phyloP scores from a whole-genome alignment of 2,329 filamentous ascomycete species.

The Zasmidium cellare region DNA sequence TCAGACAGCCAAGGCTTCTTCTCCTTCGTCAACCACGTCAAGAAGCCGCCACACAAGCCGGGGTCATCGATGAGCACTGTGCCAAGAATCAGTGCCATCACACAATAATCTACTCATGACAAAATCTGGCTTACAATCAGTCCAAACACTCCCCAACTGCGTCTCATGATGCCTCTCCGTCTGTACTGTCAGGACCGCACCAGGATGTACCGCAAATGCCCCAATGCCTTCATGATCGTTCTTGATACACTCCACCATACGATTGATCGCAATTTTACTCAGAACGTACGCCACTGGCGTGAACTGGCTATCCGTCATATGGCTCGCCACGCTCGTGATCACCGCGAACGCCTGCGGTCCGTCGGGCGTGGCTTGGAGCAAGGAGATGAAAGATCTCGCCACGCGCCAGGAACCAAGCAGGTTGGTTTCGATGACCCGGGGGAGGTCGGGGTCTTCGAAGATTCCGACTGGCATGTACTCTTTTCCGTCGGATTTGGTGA shows the following conservation, averaged over 20 bases:
- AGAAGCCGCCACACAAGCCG: constrained; percentile 15
- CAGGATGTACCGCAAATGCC: constrained; percentile 19
- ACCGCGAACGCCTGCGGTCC: constrained; percentile 8
- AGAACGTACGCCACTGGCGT: constrained; percentile 17
- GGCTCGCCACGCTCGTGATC: constrained; percentile 18
- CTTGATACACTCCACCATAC: constrained; percentile 16
- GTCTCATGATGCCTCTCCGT: constrained; percentile 14
- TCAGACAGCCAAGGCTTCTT: constrained; percentile 12
- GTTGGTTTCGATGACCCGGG: constrained; percentile 14
- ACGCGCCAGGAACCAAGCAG: constrained; percentile 11
- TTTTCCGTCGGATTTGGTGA: constrained; percentile 12
- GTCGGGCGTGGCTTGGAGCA: constrained; percentile 4
- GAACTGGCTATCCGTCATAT: constrained; percentile 10
- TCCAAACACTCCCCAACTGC: constrained; percentile 11
- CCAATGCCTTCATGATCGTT: constrained; percentile 11
- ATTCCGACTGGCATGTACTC: constrained; percentile 13
- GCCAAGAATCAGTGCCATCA: too few relatives aligned
- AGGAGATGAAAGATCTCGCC: constrained; percentile 10
- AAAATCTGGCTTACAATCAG: constrained; percentile 3
- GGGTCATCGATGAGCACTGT: constrained; percentile 16
- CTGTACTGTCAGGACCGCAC: constrained; percentile 14
- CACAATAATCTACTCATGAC: neutral
- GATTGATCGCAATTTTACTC: constrained; percentile 18
- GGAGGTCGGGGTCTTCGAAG: constrained; percentile 12
- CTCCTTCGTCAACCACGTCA: constrained; percentile 18